phyloP scores from a whole-genome alignment of 371 early-diverging fungal species.

The Mucor indicus region DNA sequence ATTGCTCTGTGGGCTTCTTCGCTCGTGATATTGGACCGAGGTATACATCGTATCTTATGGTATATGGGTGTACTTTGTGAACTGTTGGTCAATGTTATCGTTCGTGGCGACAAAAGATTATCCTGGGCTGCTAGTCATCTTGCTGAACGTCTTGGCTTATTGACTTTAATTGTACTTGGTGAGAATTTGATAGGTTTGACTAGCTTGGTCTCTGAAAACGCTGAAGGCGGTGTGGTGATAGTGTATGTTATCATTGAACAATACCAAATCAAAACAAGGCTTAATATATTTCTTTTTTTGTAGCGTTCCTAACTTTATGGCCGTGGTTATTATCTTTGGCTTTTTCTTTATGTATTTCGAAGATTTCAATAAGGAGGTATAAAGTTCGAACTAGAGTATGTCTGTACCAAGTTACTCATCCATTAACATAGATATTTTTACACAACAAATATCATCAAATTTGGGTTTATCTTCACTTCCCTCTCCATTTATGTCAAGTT shows the following conservation, averaged over 20 bases:
- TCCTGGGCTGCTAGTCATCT: conserved; percentile 63
- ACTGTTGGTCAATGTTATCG: conserved; percentile 44
- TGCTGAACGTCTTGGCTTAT: conserved; percentile 55
- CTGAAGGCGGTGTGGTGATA: conserved; percentile 28
- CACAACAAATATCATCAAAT: conserved; percentile 48
- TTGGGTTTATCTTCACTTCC: conserved; percentile 59
- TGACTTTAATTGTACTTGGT: conserved; percentile 54
- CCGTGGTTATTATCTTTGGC: conserved; percentile 47
- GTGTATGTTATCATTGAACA: conserved; percentile 30
- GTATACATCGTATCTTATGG: conserved; percentile 52
- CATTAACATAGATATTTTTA: conserved; percentile 29
- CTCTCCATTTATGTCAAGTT: conserved; percentile 53
- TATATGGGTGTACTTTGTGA: conserved; percentile 45
- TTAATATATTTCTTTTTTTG: neutral
- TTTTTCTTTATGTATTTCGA: conserved; percentile 56
- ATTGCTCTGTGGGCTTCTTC: conserved; percentile 54
- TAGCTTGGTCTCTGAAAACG: conserved; percentile 30
- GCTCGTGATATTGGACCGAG: conserved; percentile 31
- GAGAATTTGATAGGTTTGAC: conserved; percentile 47
- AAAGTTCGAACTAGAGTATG: too few species aligned
- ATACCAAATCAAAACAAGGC: neutral
- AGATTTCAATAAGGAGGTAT: conserved; percentile 49
- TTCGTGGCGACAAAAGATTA: conserved; percentile 44
- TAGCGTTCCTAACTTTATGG: conserved; percentile 48
- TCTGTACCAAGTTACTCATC: too few species aligned